Evolutionary conservation across 148 eudicot species (phyloP).

Genomic region (Chenopodium formosanum): DNA sequence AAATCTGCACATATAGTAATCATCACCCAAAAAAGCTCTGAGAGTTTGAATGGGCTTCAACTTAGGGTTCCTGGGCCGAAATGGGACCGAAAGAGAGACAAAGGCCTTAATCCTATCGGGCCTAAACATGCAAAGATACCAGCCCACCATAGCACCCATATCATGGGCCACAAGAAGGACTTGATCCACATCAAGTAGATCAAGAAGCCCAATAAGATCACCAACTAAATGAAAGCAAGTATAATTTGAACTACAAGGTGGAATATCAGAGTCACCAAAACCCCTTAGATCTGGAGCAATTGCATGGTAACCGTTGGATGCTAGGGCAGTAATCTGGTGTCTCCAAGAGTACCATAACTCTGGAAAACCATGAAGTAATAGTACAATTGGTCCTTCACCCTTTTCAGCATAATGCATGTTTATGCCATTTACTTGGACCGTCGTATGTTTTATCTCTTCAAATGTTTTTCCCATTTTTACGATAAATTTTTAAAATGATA

Average conservation of each 20-base stretch:
- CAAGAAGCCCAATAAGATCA: constrained; percentile 55
- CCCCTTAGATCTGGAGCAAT: constrained; percentile 67
- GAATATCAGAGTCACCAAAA: constrained; percentile 64
- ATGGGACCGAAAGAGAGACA: constrained; percentile 56
- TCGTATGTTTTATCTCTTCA: constrained; percentile 48
- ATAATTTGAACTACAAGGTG: constrained; percentile 35
- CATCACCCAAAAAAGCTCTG: constrained; percentile 60
- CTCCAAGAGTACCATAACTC: constrained; percentile 71
- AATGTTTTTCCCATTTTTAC: constrained; percentile 15
- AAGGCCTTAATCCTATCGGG: constrained; percentile 71
- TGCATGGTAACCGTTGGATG: constrained; percentile 53
- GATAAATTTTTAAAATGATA: neutral
- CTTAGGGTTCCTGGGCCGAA: constrained; percentile 58
- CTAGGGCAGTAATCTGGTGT: constrained; percentile 44
- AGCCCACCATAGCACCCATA: constrained; percentile 71
- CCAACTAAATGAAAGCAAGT: constrained; percentile 59
- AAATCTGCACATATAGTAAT: constrained; percentile 80
- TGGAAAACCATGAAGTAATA: constrained; percentile 62
- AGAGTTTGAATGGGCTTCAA: constrained; percentile 50
- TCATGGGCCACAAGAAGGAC: constrained; percentile 71
- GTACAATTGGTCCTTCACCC: constrained; percentile 42
- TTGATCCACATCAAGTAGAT: constrained; percentile 39
- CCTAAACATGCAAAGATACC: constrained; percentile 70
- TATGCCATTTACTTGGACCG: constrained; percentile 39
- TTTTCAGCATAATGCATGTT: constrained; percentile 53